Evolutionary conservation across 78 protist genomes (phyloP), one percentile per base, ranked within the genome.

Genomic region (Dictyostelium purpureum): DNA sequence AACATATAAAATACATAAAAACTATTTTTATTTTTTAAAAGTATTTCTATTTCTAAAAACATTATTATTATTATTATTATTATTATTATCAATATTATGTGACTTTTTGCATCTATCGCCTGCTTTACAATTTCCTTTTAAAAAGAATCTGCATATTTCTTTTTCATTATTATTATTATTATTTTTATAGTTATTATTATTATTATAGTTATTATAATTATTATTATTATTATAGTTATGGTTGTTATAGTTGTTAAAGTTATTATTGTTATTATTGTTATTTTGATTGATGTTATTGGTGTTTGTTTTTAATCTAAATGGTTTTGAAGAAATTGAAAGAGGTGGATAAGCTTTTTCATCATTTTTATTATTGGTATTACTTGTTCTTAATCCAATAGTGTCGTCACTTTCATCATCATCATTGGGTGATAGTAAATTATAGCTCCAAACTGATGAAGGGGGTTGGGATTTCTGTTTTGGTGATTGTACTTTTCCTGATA

Each of bases 401-500:
- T 14, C 7, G 7, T 49, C 24, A 69, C 14, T 11, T 69, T 37
- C 28, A 69, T 35, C 56, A 69, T 40, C n/a, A 38, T 40, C 52
- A 40, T 69, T 40, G 3, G 21, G 31, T 19, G 76, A 67, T 52
- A 51, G 45, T 3, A 33, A 51, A 75, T 47, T 63, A 63, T 26
- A 63, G 33, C 71, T 63, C 71, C 71, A 63, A 63, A 63, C 71
- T 16, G 33, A 63, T 31, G 71, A 63, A 33, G 71, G 71, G n/a
- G 33, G 18, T 0, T n/a, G n/a, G n/a, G n/a, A n/a, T n/a, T n/a
- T n/a, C n/a, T n/a, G n/a, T n/a, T n/a, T n/a, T n/a, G n/a, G n/a
- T n/a, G n/a, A n/a, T n/a, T n/a, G n/a, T n/a, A n/a, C n/a, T n/a
- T n/a, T n/a, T n/a, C n/a, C n/a, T n/a, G n/a, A n/a, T n/a, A n/a